Evolutionary conservation across 352 stramenopile species (phyloP), one percentile per base, ranked within the genome.

Genomic region (Phytophthora cactorum): DNA sequence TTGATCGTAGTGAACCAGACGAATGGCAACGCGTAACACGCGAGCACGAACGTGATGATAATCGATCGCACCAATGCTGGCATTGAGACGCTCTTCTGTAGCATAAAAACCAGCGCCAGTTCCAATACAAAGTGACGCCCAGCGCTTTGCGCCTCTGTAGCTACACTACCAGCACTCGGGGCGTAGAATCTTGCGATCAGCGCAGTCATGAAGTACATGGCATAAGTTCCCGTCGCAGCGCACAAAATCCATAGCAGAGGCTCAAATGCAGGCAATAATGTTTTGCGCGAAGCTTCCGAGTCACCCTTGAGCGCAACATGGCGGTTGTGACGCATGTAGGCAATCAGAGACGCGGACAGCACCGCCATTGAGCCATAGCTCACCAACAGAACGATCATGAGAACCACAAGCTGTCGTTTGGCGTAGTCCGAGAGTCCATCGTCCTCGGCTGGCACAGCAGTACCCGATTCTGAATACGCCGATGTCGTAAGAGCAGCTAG

Each of bases 21-120:
- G 4, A 86, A 63, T 2, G 74, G 79, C 28, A 88, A 52, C 31
- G 72, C 68, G 53, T 86, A 88, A 11, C 55, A 70, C 17, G 77
- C 70, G 3, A 88, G 58, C 5, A 74, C 27, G 4, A 74, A 10
- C 4, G 77, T 78, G 32, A 85, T 62, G 14, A 46, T 22, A 15
- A 80, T 57, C 0, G 79, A 66, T 11, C 81, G 72, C 25, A 57
- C 9, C 27, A 90, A 66, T 1, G 81, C 78, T 1, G 77, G 79
- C 27, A 81, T 58, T 10, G 81, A 84, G 3, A 86, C 74, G 39
- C 74, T 85, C 59, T 84, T 82, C 31, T 88, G 77, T 11, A 82
- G 70, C 62, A 89, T 82, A 36, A 89, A 89, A 12, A 89, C 68
- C 10, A 79, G 49, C 31, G 83, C 59, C 31, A 86, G 59, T 17